phyloP scores from a whole-genome alignment of 2,329 filamentous ascomycete species.

The Diaporthe humulicola region DNA sequence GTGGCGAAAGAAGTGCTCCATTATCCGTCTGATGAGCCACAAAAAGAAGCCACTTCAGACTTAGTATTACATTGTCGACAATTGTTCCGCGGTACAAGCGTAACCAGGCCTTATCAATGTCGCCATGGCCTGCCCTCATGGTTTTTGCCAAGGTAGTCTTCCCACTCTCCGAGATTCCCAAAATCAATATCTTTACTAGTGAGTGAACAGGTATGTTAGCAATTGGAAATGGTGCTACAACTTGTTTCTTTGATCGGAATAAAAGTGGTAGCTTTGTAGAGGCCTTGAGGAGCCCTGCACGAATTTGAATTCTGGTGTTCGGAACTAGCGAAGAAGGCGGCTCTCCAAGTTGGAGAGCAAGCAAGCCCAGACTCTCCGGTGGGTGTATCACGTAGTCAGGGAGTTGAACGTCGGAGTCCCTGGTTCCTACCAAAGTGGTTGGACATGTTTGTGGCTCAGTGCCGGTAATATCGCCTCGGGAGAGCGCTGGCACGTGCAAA shows the following conservation, averaged over 20 bases:
- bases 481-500: neutral
- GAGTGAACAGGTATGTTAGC: fast-evolving
- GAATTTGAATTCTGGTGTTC: neutral
- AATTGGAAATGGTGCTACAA: neutral
- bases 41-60: neutral
- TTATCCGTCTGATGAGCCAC: neutral
- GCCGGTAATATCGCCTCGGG: neutral
- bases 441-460: neutral
- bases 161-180: neutral
- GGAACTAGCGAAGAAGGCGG: neutral
- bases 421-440: neutral
- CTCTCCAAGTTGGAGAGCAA: neutral
- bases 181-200: neutral
- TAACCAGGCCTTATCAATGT: neutral
- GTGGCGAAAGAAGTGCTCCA: neutral
- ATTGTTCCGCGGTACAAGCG: neutral
- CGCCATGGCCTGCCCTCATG: neutral
- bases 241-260: neutral
- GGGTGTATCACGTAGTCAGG: neutral
- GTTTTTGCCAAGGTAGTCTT: neutral
- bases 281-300: neutral
- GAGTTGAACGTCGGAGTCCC: neutral
- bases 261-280: neutral
- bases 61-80: neutral
- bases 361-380: neutral